Evolutionary conservation across 2,329 filamentous ascomycete species (phyloP).

Genomic region (Beauveria caledonica): DNA sequence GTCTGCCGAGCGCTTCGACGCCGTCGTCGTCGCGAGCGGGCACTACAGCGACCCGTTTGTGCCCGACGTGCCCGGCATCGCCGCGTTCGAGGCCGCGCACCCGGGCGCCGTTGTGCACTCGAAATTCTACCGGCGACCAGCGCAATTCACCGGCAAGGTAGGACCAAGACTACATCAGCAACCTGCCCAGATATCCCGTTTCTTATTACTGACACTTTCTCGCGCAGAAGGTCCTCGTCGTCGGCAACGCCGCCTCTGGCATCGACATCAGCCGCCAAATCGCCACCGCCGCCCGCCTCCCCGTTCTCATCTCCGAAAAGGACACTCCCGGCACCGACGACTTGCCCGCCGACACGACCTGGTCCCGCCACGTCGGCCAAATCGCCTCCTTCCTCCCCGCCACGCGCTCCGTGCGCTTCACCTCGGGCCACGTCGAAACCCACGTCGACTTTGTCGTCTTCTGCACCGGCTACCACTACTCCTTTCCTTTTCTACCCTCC

Average conservation of each 20-base stretch:
- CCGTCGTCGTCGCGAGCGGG: conserved; percentile 53
- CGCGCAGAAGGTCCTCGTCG: conserved; percentile 51
- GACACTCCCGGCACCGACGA: conserved; percentile 15
- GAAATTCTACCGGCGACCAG: conserved; percentile 53
- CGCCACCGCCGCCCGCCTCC: conserved; percentile 39
- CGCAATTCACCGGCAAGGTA: conserved; percentile 26
- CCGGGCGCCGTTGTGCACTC: conserved; percentile 51
- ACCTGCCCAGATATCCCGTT: no score
- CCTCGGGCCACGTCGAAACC: conserved; percentile 51
- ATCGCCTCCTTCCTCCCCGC: conserved; percentile 38
- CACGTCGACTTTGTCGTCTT: conserved; percentile 69
- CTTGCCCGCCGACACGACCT: conserved; percentile 19
- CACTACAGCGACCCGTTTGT: conserved; percentile 55
- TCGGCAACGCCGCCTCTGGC: conserved; percentile 65
- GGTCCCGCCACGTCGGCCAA: conserved; percentile 29
- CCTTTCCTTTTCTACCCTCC: conserved; percentile 58
- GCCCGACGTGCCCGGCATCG: conserved; percentile 47
- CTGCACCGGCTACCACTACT: conserved; percentile 81
- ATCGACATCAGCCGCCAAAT: conserved; percentile 63
- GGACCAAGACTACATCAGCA: neutral
- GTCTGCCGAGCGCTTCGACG: conserved; percentile 42
- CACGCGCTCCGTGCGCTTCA: conserved; percentile 50
- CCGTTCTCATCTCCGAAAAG: conserved; percentile 49
- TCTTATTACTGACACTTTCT: neutral
- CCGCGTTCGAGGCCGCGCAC: conserved; percentile 40